Percentiles rank a stretch among this genome's conserved stretches.
Evolutionary conservation across 2,329 filamentous ascomycete species (phyloP).

Genomic region (Phyllosticta ampelicida): DNA sequence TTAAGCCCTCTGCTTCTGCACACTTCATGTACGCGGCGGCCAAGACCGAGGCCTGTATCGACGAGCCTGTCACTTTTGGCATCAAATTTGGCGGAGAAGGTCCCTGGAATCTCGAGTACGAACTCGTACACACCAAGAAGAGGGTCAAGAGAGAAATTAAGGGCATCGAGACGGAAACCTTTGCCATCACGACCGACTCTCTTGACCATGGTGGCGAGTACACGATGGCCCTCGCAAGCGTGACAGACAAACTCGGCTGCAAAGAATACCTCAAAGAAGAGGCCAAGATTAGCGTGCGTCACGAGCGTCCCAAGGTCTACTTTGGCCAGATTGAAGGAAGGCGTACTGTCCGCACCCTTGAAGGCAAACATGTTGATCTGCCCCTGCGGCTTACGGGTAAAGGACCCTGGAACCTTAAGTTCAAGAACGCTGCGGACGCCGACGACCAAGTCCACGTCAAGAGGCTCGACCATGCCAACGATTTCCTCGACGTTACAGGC

Average conservation of each 20-base stretch:
- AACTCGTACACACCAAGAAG: constrained; percentile 81
- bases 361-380: constrained; percentile 61
- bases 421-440: constrained; percentile 53
- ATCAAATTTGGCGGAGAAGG: constrained; percentile 69
- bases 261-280: constrained; percentile 78
- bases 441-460: constrained; percentile 27
- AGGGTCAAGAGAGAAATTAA: constrained; percentile 57
- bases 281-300: constrained; percentile 72
- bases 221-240: constrained; percentile 69
- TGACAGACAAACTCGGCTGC: constrained; percentile 79
- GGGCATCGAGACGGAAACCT: constrained; percentile 50
- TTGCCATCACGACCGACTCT: constrained; percentile 64
- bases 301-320: constrained; percentile 74
- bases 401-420: constrained; percentile 71
- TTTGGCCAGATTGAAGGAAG: constrained; percentile 82
- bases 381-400: constrained; percentile 80
- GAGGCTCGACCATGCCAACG: constrained; percentile 51
- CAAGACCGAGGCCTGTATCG: constrained; percentile 64
- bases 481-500: constrained; percentile 47
- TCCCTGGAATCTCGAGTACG: constrained; percentile 86
- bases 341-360: constrained; percentile 61
- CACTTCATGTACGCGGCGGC: constrained; percentile 48
- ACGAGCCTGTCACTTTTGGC: constrained; percentile 65
- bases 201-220: constrained; percentile 82
- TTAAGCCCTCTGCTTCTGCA: constrained; percentile 85